Percentiles rank a stretch among this genome's conserved stretches.
These are phyloP conservation scores for Mercurialis annua DNA, from an alignment of 345 rosid species.

Conservation along the genomic window DNA sequence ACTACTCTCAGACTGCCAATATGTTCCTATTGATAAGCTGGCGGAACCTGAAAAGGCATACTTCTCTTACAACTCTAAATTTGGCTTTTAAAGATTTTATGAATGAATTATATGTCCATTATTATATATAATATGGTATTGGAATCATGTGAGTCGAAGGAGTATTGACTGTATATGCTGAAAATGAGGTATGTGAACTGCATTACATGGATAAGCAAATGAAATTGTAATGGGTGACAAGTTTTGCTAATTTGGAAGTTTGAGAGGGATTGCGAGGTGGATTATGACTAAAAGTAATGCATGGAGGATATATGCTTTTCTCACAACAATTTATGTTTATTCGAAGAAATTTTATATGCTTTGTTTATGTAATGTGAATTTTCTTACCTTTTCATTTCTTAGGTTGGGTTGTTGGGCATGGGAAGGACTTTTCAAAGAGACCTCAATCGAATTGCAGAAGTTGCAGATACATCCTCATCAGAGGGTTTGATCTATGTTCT, in stretches of 20 bases:
- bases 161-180: background rate
- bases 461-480: slow-evolving; percentile 86
- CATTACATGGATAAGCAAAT: background rate
- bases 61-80: slow-evolving; percentile 15
- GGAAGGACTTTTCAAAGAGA: slow-evolving; percentile 76
- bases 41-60: slow-evolving; percentile 80
- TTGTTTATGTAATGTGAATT: background rate
- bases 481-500: slow-evolving; percentile 73
- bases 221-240: slow-evolving; percentile 1
- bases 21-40: slow-evolving; percentile 59
- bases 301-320: background rate
- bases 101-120: background rate
- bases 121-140: background rate
- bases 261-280: background rate
- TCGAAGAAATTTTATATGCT: slow-evolving; percentile 1
- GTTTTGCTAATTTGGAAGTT: background rate
- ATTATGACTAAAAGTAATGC: background rate
- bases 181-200: background rate
- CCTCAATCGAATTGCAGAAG: slow-evolving; percentile 77
- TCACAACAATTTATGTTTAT: no score
- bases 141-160: background rate
- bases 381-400: slow-evolving; percentile 1
- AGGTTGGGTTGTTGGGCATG: slow-evolving; percentile 89
- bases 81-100: background rate
- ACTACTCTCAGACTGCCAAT: slow-evolving; percentile 63